Percentiles rank a stretch among this genome's conserved stretches.
Evolutionary conservation across 805 yeast species (phyloP).

Genomic region (Ascoidea tarda): DNA sequence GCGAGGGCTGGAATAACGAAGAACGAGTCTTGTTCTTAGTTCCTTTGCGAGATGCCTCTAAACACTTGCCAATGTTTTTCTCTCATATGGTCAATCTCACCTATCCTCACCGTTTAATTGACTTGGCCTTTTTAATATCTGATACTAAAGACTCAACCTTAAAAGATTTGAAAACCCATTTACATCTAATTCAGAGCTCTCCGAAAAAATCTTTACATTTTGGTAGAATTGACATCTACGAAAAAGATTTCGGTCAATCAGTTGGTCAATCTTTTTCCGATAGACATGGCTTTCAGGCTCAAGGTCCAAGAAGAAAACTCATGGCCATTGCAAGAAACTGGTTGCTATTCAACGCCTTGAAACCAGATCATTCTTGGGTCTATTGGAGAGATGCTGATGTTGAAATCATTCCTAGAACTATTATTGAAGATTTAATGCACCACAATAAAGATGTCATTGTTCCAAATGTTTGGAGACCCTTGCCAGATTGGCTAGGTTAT

Average conservation of each 20-base stretch:
- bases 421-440: conserved; percentile 84
- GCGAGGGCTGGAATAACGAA: conserved; percentile 64
- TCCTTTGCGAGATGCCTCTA: conserved; percentile 85
- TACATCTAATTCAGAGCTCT: conserved; percentile 51
- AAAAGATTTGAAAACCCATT: conserved; percentile 42
- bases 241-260: conserved; percentile 86
- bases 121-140: conserved; percentile 72
- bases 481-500: conserved; percentile 75
- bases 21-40: conserved; percentile 79
- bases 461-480: conserved; percentile 87
- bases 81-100: conserved; percentile 66
- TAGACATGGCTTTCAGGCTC: conserved; percentile 92
- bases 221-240: conserved; percentile 77
- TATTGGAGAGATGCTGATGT: conserved; percentile 98
- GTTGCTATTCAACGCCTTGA: conserved; percentile 74
- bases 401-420: conserved; percentile 75
- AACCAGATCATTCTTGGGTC: conserved; percentile 90
- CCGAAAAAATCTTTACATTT: conserved; percentile 48
- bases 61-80: conserved; percentile 82
- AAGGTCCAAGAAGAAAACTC: conserved; percentile 85
- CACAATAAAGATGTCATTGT: conserved; percentile 87
- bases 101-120: conserved; percentile 79
- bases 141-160: conserved; percentile 82
- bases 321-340: conserved; percentile 97
- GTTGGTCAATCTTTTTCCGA: conserved; percentile 90